Conservation (phyloP, 805 yeast species). For the Maudiozyma bulderi region DNA sequence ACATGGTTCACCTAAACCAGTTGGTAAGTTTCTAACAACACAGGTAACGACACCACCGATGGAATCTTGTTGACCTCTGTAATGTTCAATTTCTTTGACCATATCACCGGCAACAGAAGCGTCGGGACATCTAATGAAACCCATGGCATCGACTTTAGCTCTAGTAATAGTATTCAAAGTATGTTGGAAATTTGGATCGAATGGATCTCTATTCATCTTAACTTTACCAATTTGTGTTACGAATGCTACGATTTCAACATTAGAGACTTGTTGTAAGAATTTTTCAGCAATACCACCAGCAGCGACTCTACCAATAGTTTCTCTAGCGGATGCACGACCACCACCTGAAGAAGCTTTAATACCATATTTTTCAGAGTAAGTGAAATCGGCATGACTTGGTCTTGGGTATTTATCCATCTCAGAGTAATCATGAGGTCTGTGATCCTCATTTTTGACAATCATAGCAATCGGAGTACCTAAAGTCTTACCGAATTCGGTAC, state of each 20-base stretch:
- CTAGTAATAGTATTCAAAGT: slow-evolving; percentile 71
- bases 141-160: slow-evolving; percentile 76
- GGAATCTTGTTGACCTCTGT: slow-evolving; percentile 80
- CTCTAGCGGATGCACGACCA: slow-evolving; percentile 94
- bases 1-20: slow-evolving; percentile 96
- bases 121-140: slow-evolving; percentile 93
- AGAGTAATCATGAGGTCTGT: slow-evolving; percentile 90
- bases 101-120: slow-evolving; percentile 57
- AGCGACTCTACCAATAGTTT: slow-evolving; percentile 97
- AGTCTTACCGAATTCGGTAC: slow-evolving; percentile 83
- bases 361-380: slow-evolving; percentile 85
- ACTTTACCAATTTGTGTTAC: slow-evolving; percentile 86
- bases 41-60: slow-evolving; percentile 98
- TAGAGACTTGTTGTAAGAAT: slow-evolving; percentile 61
- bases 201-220: slow-evolving; percentile 65
- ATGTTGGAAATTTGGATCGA: slow-evolving; percentile 52
- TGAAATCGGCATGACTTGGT: slow-evolving; percentile 96
- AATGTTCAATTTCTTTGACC: slow-evolving; percentile 79
- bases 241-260: slow-evolving; percentile 92
- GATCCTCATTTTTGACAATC: slow-evolving; percentile 90
- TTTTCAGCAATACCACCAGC: slow-evolving; percentile 98
- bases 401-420: slow-evolving; percentile 94
- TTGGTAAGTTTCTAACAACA: slow-evolving; percentile 86
- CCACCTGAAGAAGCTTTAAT: slow-evolving; percentile 93
- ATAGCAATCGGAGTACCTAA: slow-evolving; percentile 94